phyloP scores from a whole-genome alignment of 2,329 filamentous ascomycete species.

The Chrysosporium queenslandicum region DNA sequence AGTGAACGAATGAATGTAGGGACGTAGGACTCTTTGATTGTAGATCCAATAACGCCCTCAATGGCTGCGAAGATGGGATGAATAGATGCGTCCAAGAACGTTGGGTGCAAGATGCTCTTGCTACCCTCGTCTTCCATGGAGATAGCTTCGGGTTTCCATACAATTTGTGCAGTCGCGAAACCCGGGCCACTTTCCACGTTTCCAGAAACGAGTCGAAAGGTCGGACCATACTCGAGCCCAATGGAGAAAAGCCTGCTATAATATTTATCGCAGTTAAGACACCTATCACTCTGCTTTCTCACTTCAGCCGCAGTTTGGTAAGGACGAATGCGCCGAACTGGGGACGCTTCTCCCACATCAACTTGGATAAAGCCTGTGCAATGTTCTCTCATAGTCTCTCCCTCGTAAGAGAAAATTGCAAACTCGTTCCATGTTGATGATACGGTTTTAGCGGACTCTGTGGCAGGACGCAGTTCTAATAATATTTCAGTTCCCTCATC shows the following conservation, averaged over 20 bases:
- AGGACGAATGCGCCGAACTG: slow-evolving; percentile 12
- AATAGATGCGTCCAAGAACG: slow-evolving; percentile 20
- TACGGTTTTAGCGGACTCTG: slow-evolving; percentile 15
- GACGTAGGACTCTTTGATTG: slow-evolving; percentile 19
- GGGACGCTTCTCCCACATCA: slow-evolving; percentile 15
- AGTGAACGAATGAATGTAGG: slow-evolving; percentile 20
- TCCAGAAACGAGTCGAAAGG: slow-evolving; percentile 18
- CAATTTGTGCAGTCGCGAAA: slow-evolving; percentile 18
- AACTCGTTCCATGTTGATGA: slow-evolving; percentile 21
- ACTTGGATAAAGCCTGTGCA: slow-evolving; percentile 20
- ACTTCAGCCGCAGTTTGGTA: slow-evolving; percentile 12
- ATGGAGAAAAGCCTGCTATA: slow-evolving; percentile 18
- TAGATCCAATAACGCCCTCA: slow-evolving; percentile 15
- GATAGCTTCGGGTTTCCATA: slow-evolving; percentile 14
- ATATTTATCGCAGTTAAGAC: slow-evolving; percentile 14
- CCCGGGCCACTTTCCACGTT: slow-evolving; percentile 20
- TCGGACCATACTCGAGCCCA: slow-evolving; percentile 20
- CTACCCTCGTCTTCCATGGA: slow-evolving; percentile 7
- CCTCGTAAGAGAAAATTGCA: slow-evolving; percentile 19
- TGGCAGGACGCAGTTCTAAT: slow-evolving; percentile 17
- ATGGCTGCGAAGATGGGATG: slow-evolving; percentile 20
- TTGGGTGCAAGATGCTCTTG: slow-evolving; percentile 18
- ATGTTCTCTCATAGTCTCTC: slow-evolving; percentile 16
- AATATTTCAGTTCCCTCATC: slow-evolving; percentile 20
- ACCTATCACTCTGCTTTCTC: slow-evolving; percentile 16